Evolutionary conservation across 2,329 filamentous ascomycete species (phyloP).

Genomic region (Aspergillus arachidicola): DNA sequence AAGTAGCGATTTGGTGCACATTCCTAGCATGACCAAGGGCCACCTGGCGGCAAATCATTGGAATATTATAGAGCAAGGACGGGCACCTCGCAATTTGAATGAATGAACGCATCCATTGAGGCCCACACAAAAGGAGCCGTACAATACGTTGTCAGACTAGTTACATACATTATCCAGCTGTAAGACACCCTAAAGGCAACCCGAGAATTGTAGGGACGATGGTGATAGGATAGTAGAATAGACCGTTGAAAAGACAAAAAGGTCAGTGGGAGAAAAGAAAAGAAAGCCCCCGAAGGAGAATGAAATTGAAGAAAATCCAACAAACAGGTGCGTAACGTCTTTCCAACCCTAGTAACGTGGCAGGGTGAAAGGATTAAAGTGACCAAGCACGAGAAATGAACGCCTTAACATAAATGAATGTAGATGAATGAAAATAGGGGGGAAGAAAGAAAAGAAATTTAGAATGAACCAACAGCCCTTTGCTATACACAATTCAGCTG

Average conservation of each 20-base stretch:
- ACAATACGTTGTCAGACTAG: constrained; percentile 30
- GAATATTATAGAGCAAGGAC: neutral
- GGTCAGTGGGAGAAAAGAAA: constrained; percentile 25
- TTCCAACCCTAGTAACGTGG: constrained; percentile 44
- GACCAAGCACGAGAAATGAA: constrained; percentile 33
- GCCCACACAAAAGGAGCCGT: constrained; percentile 13
- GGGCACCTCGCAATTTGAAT: constrained; percentile 3
- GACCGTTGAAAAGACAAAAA: constrained; percentile 16
- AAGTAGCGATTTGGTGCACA: neutral
- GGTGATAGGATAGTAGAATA: constrained; percentile 20
- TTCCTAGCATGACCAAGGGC: neutral
- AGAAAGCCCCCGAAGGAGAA: constrained; percentile 18
- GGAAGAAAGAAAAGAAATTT: constrained; percentile 22
- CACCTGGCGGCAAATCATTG: neutral
- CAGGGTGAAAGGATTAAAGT: constrained; percentile 37
- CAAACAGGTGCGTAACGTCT: constrained; percentile 26
- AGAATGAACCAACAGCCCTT: constrained; percentile 30
- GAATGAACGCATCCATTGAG: constrained; percentile 18
- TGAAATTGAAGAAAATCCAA: constrained; percentile 15
- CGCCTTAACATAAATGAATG: constrained; percentile 23
- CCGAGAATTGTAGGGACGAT: constrained; percentile 26
- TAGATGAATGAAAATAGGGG: constrained; percentile 9
- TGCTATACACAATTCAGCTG: constrained; percentile 33
- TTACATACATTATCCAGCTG: constrained; percentile 44
- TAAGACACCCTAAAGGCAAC: constrained; percentile 32